Percentiles rank a stretch among this genome's conserved stretches.
Conservation (phyloP, 1,284 basidiomycete genomes). For the Vanrija sp. region DNA sequence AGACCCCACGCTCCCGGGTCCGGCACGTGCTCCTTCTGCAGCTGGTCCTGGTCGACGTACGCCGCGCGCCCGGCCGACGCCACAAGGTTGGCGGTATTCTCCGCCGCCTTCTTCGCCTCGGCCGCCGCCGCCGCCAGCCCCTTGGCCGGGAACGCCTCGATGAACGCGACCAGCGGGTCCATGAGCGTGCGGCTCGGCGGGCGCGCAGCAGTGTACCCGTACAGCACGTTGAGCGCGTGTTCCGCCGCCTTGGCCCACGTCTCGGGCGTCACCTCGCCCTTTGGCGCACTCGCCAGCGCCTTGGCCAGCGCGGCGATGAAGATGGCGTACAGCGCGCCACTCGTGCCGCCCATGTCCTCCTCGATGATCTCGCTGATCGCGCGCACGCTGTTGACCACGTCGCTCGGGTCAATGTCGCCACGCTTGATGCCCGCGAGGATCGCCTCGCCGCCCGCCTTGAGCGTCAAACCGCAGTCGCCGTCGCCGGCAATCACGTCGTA, state of each 20-base stretch:
- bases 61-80: conserved; percentile 87
- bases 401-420: conserved; percentile 56
- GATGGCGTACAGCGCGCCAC: conserved; percentile 86
- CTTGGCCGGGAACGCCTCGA: conserved; percentile 54
- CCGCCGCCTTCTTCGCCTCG: conserved; percentile 65
- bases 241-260: conserved; percentile 63
- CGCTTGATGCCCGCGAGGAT: conserved; percentile 45
- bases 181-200: conserved; percentile 85
- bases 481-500: conserved; percentile 69
- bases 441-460: conserved; percentile 65
- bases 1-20: conserved; percentile 91
- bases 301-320: conserved; percentile 73
- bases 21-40: conserved; percentile 66
- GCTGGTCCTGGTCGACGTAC: conserved; percentile 70
- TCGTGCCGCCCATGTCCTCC: conserved; percentile 87
- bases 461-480: conserved; percentile 70
- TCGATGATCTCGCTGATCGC: conserved; percentile 64
- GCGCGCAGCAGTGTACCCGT: conserved; percentile 82
- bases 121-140: conserved; percentile 58
- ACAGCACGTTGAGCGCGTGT: conserved; percentile 66
- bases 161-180: conserved; percentile 84
- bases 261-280: conserved; percentile 50
- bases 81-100: conserved; percentile 64
- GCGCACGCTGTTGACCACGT: conserved; percentile 64
- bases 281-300: conserved; percentile 30